Conservation (phyloP, 495 filamentous ascomycete species). For the Ramalina intermedia region DNA sequence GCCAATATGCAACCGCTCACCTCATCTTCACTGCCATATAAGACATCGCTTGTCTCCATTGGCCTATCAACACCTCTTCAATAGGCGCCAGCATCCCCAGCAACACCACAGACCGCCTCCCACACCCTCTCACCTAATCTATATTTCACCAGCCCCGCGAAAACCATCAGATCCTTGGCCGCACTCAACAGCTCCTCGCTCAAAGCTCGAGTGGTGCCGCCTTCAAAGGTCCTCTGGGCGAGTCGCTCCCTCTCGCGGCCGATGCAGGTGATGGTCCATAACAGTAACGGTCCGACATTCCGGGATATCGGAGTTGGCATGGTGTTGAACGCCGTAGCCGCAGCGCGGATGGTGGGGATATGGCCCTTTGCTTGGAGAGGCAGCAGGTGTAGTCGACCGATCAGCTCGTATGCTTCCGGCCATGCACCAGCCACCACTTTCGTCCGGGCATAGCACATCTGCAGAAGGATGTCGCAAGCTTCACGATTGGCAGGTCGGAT, state of each 20-base stretch:
- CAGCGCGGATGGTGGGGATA: constrained; percentile 54
- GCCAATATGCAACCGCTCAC: background rate
- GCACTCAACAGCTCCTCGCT: constrained; percentile 56
- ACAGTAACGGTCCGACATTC: constrained; percentile 75
- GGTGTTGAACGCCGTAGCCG: constrained; percentile 59
- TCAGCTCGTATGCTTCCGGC: constrained; percentile 71
- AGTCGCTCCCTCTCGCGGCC: constrained; percentile 56
- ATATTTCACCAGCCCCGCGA: constrained; percentile 87
- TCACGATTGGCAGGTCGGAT: constrained; percentile 53
- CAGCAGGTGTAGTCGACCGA: constrained; percentile 57
- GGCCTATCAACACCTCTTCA: constrained; percentile 11
- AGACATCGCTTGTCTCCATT: background rate
- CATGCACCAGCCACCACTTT: constrained; percentile 55
- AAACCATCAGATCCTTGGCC: constrained; percentile 80
- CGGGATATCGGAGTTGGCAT: constrained; percentile 64
- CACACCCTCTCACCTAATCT: constrained; percentile 61
- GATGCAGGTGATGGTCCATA: constrained; percentile 85
- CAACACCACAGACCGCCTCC: constrained; percentile 66
- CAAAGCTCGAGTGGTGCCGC: constrained; percentile 54
- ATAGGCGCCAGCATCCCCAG: constrained; percentile 51
- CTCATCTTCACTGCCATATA: background rate
- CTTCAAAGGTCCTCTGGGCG: constrained; percentile 50
- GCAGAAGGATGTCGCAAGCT: constrained; percentile 55
- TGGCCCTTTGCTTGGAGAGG: constrained; percentile 57
- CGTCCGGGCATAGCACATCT: constrained; percentile 63